Conservation (phyloP, 2,329 filamentous ascomycete genomes). For the Penicillium sclerotigenum region DNA sequence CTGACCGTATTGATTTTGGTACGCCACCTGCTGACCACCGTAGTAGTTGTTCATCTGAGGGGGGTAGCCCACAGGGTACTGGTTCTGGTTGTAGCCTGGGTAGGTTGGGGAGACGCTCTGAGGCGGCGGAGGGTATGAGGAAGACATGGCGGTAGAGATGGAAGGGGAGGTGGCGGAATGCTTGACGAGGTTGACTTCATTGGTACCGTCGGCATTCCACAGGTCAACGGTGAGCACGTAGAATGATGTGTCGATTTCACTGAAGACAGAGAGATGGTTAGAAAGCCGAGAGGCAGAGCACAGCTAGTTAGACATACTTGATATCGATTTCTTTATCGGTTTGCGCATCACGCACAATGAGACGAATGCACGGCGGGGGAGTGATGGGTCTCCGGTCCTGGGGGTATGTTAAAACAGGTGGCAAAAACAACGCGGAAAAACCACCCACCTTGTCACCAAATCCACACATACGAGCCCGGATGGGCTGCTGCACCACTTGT, state of each 20-base stretch:
- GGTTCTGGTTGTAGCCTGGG: constrained; percentile 37
- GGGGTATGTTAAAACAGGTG: constrained; percentile 13
- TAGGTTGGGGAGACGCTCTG: constrained; percentile 38
- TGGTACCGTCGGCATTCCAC: constrained; percentile 59
- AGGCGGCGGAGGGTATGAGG: constrained; percentile 63
- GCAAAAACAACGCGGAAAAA: not conserved
- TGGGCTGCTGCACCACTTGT: constrained; percentile 82
- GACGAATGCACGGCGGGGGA: constrained; percentile 83
- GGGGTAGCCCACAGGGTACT: constrained; percentile 40
- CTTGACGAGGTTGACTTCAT: constrained; percentile 67
- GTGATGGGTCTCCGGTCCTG: constrained; percentile 94
- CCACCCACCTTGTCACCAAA: constrained; percentile 87
- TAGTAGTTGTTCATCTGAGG: constrained; percentile 40
- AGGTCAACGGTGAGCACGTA: constrained; percentile 69
- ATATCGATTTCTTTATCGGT: constrained; percentile 80
- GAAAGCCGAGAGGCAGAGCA: not conserved
- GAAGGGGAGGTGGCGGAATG: constrained; percentile 67
- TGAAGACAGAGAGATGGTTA: constrained; percentile 36
- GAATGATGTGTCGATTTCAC: constrained; percentile 66
- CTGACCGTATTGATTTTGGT: constrained; percentile 36
- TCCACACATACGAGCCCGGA: constrained; percentile 94
- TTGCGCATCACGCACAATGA: constrained; percentile 70
- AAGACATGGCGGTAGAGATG: constrained; percentile 76
- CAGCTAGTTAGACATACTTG: constrained; percentile 57
- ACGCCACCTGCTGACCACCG: constrained; percentile 32